These are phyloP conservation scores for Xylariaceae sp. DNA, from an alignment of 2,329 filamentous ascomycete genomes.

Conservation along the genomic window DNA sequence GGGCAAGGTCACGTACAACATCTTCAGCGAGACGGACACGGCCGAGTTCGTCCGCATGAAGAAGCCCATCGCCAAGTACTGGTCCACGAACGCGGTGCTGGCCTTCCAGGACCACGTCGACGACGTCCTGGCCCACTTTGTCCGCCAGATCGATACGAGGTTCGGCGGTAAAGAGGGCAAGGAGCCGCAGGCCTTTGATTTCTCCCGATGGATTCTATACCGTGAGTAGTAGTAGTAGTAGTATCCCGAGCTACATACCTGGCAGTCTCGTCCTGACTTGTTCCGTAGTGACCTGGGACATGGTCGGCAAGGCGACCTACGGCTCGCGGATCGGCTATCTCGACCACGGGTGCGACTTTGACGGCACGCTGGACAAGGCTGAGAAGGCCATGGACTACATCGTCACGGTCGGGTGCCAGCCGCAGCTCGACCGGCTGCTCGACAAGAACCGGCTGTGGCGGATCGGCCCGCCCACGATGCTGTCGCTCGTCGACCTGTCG, in stretches of 20 bases:
- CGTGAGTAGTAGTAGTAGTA: conserved; percentile 17
- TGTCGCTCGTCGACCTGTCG: conserved; percentile 3
- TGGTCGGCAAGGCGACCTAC: conserved; percentile 37
- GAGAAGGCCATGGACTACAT: conserved; percentile 30
- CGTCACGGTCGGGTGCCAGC: conserved; percentile 2
- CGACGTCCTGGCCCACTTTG: conserved; percentile 24
- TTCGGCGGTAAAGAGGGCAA: conserved; percentile 19
- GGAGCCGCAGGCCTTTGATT: conserved; percentile 19
- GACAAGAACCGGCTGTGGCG: conserved; percentile 6
- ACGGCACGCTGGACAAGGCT: conserved; percentile 29
- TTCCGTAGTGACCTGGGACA: conserved; percentile 33
- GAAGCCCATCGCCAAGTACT: conserved; percentile 25
- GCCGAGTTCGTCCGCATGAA: conserved; percentile 22
- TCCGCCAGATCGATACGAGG: conserved; percentile 22
- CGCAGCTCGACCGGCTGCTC: conserved; percentile 4
- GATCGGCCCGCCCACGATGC: conserved; percentile 4
- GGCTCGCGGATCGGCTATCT: conserved; percentile 38
- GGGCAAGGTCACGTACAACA: conserved; percentile 29
- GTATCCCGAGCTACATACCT: neutral
- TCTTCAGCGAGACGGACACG: conserved; percentile 27
- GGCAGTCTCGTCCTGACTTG: neutral
- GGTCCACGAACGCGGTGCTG: conserved; percentile 22
- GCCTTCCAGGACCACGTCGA: conserved; percentile 25
- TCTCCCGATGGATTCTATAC: conserved; percentile 26
- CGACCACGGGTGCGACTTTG: conserved; percentile 33